A percentile compares a stretch with the other conserved stretches of the same genome.
phyloP scores from a whole-genome alignment of 805 yeast genomes.

The Priceomyces medius region DNA sequence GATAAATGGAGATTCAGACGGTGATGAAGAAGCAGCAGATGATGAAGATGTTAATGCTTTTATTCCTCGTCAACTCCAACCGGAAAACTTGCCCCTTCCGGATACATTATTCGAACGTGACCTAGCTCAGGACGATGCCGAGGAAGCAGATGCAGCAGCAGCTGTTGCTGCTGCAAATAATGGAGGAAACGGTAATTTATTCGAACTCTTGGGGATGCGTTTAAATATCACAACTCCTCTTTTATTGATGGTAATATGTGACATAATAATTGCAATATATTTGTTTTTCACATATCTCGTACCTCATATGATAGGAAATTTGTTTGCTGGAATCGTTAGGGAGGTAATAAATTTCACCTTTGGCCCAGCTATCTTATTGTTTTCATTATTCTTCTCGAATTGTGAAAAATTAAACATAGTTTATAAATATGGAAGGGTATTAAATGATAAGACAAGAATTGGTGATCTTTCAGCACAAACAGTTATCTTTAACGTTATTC shows the following conservation, averaged over 20 bases:
- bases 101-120: slow-evolving; percentile 2
- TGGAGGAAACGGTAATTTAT: slow-evolving; percentile 25
- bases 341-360: slow-evolving; percentile 3
- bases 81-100: background rate
- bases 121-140: slow-evolving; percentile 6
- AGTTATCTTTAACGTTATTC: slow-evolving; percentile 13
- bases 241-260: slow-evolving; percentile 30
- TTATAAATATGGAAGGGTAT: background rate
- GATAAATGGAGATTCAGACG: background rate
- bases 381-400: background rate
- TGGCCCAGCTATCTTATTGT: background rate
- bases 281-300: slow-evolving; percentile 44
- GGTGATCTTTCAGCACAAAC: slow-evolving; percentile 13
- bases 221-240: slow-evolving; percentile 37
- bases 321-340: slow-evolving; percentile 16
- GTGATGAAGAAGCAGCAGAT: background rate
- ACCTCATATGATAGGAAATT: slow-evolving; percentile 48
- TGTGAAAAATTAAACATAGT: background rate
- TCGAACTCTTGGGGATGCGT: slow-evolving; percentile 36
- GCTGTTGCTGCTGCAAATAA: slow-evolving; percentile 12
- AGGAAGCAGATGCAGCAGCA: slow-evolving; percentile 11
- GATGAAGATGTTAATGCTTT: background rate
- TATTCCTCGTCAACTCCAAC: background rate
- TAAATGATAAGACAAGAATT: slow-evolving; percentile 1
- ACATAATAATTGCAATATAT: slow-evolving; percentile 33